These are phyloP conservation scores for Penicillium arizonense DNA, from an alignment of 495 filamentous ascomycete species.

Conservation along the genomic window DNA sequence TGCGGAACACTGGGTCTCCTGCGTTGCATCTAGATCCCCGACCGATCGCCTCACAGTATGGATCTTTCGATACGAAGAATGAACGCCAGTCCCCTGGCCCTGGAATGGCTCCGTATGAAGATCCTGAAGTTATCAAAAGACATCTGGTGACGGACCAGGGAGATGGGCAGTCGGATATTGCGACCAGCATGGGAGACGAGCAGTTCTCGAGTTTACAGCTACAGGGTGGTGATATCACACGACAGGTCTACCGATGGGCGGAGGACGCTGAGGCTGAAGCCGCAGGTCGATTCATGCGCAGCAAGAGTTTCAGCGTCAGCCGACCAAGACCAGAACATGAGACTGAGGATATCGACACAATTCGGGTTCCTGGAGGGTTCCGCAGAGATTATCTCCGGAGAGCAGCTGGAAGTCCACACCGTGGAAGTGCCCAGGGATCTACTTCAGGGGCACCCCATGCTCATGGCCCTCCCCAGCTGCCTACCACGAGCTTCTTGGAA, in stretches of 20 bases:
- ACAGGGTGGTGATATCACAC: conserved; percentile 91
- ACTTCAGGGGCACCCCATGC: conserved; percentile 32
- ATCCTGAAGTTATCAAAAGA: conserved; percentile 76
- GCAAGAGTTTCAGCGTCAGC: conserved; percentile 78
- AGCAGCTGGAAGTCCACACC: conserved; percentile 58
- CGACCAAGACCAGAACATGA: conserved; percentile 77
- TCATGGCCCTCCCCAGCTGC: conserved; percentile 57
- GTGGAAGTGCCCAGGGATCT: conserved; percentile 44
- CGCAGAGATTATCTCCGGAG: conserved; percentile 81
- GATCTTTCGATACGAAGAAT: conserved; percentile 69
- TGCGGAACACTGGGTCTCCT: conserved; percentile 57
- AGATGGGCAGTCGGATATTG: conserved; percentile 38
- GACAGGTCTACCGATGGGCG: conserved; percentile 92
- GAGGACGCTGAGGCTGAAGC: conserved; percentile 67
- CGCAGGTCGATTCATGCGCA: conserved; percentile 57
- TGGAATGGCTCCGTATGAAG: conserved; percentile 58
- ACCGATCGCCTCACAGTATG: conserved; percentile 65
- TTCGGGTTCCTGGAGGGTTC: conserved; percentile 91
- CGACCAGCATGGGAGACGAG: conserved; percentile 58
- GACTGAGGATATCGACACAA: conserved; percentile 76
- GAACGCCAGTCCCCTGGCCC: conserved; percentile 34
- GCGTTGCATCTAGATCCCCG: conserved; percentile 42
- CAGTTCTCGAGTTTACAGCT: conserved; percentile 91
- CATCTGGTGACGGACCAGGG: conserved; percentile 64
- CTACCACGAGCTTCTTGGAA: conserved; percentile 91